Conservation (phyloP, 78 protist genomes). For the Dictyostelium firmibasis region DNA sequence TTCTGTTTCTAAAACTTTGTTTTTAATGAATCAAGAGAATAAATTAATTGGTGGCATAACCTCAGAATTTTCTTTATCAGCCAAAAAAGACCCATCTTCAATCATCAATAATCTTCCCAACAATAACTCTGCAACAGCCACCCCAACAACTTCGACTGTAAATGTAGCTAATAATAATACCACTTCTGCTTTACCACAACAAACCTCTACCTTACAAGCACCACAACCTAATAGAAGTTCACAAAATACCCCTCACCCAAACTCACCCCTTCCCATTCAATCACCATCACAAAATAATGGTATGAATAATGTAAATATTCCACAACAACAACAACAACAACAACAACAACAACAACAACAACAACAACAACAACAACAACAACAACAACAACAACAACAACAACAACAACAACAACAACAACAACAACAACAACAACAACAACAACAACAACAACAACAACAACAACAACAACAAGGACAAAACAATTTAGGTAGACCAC, state of each 20-base stretch:
- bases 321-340: not conserved
- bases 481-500: not conserved
- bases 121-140: not conserved
- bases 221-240: not conserved
- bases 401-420: not conserved
- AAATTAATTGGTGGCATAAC: conserved; percentile 6
- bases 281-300: not conserved
- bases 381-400: not conserved
- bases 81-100: not conserved
- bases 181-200: not conserved
- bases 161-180: not conserved
- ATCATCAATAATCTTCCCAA: not conserved
- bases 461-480: not conserved
- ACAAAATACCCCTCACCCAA: not conserved
- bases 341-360: too few species aligned
- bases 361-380: not conserved
- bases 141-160: not conserved
- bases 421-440: not conserved
- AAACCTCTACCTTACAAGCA: too few species aligned
- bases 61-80: conserved; percentile 27
- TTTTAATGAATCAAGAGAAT: conserved; percentile 1
- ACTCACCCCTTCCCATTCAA: conserved; percentile 10
- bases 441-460: not conserved
- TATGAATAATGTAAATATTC: not conserved
- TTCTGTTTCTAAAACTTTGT: not conserved